Evolutionary conservation across 2,329 filamentous ascomycete species (phyloP).

Genomic region (Trichoderma sp.): DNA sequence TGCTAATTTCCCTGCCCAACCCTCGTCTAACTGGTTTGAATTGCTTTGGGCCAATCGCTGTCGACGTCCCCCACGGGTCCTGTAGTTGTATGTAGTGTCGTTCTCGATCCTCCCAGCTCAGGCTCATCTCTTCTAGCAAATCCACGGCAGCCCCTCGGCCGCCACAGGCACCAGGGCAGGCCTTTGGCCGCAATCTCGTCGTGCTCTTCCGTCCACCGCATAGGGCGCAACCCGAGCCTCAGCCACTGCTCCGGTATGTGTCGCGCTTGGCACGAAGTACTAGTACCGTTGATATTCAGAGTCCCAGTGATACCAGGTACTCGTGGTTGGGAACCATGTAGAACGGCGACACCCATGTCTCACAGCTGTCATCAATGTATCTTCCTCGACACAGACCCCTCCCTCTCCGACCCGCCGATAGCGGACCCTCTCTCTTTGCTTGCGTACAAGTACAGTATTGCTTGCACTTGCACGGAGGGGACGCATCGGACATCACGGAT

Average conservation of each 20-base stretch:
- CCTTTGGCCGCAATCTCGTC: constrained; percentile 1
- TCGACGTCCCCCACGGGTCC: constrained; percentile 8
- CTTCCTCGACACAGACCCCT: constrained; percentile 8
- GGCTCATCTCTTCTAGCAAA: constrained; percentile 12
- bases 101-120: constrained; percentile 11
- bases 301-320: background rate
- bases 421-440: constrained; percentile 4
- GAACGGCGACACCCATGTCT: constrained; percentile 22
- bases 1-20: constrained; percentile 14
- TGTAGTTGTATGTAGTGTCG: background rate
- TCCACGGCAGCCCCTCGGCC: background rate
- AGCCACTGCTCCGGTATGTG: background rate
- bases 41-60: constrained; percentile 2
- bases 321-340: background rate
- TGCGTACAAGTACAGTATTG: background rate
- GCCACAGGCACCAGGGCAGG: background rate
- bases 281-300: too few relatives aligned
- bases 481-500: constrained; percentile 17
- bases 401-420: constrained; percentile 22
- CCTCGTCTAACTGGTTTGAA: constrained; percentile 9
- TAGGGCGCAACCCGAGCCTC: background rate
- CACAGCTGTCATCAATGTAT: background rate
- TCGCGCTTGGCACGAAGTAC: too few relatives aligned
- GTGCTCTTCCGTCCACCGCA: constrained; percentile 5
- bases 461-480: background rate